phyloP scores from a whole-genome alignment of 768 basidiomycete genomes.

The Tulasnella sp. region DNA sequence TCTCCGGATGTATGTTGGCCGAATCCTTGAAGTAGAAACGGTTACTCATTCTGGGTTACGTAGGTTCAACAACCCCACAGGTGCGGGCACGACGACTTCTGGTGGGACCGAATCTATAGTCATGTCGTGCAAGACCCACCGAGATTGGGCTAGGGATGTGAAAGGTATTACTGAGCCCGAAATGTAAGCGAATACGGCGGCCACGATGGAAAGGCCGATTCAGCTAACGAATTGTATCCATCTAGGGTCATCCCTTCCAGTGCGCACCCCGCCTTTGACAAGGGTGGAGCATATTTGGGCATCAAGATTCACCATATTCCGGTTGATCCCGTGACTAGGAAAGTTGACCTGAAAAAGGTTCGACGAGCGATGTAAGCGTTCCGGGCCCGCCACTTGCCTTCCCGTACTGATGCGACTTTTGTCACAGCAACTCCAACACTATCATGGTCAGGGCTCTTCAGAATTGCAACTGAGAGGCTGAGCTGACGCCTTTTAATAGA shows the following conservation, averaged over 20 bases:
- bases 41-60: background rate
- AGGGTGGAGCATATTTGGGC: constrained; percentile 80
- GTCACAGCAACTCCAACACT: constrained; percentile 72
- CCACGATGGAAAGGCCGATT: constrained; percentile 11
- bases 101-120: constrained; percentile 96
- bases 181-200: constrained; percentile 59
- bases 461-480: constrained; percentile 14
- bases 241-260: constrained; percentile 74
- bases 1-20: constrained; percentile 53
- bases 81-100: constrained; percentile 88
- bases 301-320: constrained; percentile 89
- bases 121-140: constrained; percentile 91
- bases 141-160: constrained; percentile 81
- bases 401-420: background rate
- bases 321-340: constrained; percentile 69
- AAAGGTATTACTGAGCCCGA: constrained; percentile 91
- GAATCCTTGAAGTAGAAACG: background rate
- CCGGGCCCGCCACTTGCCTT: background rate
- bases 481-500: constrained; percentile 41
- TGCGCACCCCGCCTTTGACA: constrained; percentile 94
- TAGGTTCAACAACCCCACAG: constrained; percentile 73
- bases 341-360: constrained; percentile 71
- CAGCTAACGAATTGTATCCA: background rate
- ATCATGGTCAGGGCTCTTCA: constrained; percentile 58
- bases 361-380: constrained; percentile 77